Evolutionary conservation across 2,329 filamentous ascomycete genomes (phyloP), one percentile per base, ranked within the genome.

Genomic region (Aspergillus tanneri): DNA sequence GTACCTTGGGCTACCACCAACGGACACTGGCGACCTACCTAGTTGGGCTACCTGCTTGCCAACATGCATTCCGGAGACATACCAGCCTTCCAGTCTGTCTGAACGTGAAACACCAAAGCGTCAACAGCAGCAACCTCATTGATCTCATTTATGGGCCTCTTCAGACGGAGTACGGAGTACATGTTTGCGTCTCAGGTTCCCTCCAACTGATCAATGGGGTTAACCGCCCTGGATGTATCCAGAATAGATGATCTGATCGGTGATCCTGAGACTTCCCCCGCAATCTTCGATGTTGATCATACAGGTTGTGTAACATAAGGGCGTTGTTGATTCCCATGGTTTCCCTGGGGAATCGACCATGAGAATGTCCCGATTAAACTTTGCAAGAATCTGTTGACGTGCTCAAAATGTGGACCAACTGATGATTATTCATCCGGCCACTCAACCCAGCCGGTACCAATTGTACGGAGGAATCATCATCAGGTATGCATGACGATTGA

Each of bases 41-140:
- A n/a, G n/a, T n/a, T n/a, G n/a, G n/a, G n/a, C n/a, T n/a, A n/a
- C n/a, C n/a, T n/a, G n/a, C n/a, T n/a, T 12, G 51, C 43, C 47
- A 47, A 41, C 47, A 55, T 44, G 40, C 49, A 43, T 40, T 30
- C 47, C 30, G 30, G 37, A 42, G 32, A 38, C 36, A 42, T 46
- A 43, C 47, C 47, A 50, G 47, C 43, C 47, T 46, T 34, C 12
- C 5, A 21, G 14, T 19, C 18, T 28, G 18, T 42, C 14, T 14
- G 39, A 42, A n/a, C n/a, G n/a, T n/a, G n/a, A n/a, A n/a, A n/a
- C n/a, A n/a, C n/a, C n/a, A n/a, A n/a, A n/a, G 39, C 24, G 40
- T 32, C 25, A 43, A 43, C 11, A 44, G 41, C 41, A 30, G 41
- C 41, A 44, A 10, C n/a, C 14, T 34, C 14, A 34, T 34, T 34